Percentiles rank a stretch among this genome's conserved stretches.
phyloP scores from a whole-genome alignment of 306 rosid species.

The Acacia crassicarpa region DNA sequence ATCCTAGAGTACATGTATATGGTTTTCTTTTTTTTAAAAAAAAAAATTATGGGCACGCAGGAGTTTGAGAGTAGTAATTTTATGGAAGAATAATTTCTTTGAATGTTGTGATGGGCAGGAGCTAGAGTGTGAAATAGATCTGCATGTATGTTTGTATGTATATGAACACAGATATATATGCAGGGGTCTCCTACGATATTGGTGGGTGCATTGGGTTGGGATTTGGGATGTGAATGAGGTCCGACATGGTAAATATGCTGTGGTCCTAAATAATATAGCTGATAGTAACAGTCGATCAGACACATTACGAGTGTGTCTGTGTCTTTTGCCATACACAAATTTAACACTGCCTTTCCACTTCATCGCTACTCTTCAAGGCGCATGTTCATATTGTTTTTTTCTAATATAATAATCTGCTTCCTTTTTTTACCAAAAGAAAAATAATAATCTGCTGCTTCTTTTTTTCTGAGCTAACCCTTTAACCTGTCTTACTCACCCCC shows the following conservation, averaged over 20 bases:
- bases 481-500: no score
- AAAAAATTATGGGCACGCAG: not conserved
- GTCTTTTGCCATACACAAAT: not conserved
- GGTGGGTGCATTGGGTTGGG: not conserved
- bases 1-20: not conserved
- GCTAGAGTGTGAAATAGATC: not conserved
- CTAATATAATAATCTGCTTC: no score
- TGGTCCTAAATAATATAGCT: not conserved
- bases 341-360: not conserved
- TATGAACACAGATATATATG: not conserved
- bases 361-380: not conserved
- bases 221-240: not conserved
- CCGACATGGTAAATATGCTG: not conserved
- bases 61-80: not conserved
- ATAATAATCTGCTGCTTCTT: no score
- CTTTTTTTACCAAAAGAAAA: no score
- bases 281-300: not conserved
- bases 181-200: not conserved
- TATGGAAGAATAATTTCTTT: no score
- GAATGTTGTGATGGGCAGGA: not conserved
- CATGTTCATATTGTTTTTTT: not conserved
- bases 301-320: not conserved
- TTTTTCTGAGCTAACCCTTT: no score
- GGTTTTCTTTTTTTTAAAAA: not conserved
- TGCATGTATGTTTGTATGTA: no score